These are phyloP conservation scores for Medakamo hakoo DNA, from an alignment of 139 green algal species.

Conservation along the genomic window DNA sequence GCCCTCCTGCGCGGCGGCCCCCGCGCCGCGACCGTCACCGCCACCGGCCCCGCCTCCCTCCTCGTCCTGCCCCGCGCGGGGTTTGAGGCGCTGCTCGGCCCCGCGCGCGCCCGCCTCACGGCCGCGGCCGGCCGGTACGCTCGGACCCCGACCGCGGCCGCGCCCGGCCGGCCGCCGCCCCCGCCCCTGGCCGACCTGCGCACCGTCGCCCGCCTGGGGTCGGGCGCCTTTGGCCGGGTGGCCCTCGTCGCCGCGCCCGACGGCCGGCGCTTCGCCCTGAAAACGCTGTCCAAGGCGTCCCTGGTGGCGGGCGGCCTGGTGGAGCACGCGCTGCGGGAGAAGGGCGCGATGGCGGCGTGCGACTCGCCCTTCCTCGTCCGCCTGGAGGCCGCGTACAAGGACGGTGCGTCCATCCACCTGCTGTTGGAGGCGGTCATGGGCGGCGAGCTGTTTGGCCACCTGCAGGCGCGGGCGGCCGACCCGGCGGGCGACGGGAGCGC, in stretches of 20 bases:
- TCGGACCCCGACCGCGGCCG: neutral
- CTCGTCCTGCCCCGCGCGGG: slow-evolving; percentile 38
- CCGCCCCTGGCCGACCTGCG: slow-evolving; percentile 28
- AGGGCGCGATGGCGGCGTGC: slow-evolving; percentile 51
- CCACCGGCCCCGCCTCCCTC: slow-evolving; percentile 24
- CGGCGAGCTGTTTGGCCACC: slow-evolving; percentile 85
- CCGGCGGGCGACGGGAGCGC: too few species aligned
- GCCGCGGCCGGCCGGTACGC: slow-evolving; percentile 14
- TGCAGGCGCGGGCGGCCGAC: too few species aligned
- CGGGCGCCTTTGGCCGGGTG: slow-evolving; percentile 74
- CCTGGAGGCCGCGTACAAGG: slow-evolving; percentile 47
- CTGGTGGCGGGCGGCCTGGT: slow-evolving; percentile 56
- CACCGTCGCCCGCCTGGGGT: slow-evolving; percentile 52
- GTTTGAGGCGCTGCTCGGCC: slow-evolving; percentile 33
- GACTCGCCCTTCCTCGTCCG: slow-evolving; percentile 68
- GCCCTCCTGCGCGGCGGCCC: slow-evolving; percentile 55
- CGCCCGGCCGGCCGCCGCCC: neutral
- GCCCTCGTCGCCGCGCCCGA: slow-evolving; percentile 47
- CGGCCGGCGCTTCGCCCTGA: slow-evolving; percentile 51
- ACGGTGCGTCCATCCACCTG: slow-evolving; percentile 57
- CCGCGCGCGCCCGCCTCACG: slow-evolving; percentile 24
- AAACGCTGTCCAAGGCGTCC: slow-evolving; percentile 65
- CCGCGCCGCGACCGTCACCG: slow-evolving; percentile 62
- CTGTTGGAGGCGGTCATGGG: slow-evolving; percentile 79
- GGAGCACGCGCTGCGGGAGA: slow-evolving; percentile 75